Evolutionary conservation across 352 stramenopile species (phyloP).

Genomic region (Pythium chondricola): DNA sequence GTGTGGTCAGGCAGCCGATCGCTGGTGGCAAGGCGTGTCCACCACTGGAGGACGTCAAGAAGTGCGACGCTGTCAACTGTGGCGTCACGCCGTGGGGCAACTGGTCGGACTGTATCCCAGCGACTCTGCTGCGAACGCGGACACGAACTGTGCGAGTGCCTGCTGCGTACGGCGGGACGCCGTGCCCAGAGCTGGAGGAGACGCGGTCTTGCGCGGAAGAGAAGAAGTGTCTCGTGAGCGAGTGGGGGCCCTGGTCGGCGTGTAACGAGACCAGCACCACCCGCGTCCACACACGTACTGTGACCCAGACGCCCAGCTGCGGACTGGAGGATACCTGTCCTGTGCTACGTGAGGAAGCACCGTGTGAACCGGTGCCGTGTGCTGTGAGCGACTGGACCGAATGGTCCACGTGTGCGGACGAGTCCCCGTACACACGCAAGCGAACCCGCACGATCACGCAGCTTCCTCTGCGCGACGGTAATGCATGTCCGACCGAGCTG

Average conservation of each 20-base stretch:
- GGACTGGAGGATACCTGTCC: slow-evolving; percentile 27
- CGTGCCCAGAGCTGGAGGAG: slow-evolving; percentile 37
- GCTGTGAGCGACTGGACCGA: slow-evolving; percentile 38
- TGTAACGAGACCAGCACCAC: slow-evolving; percentile 28
- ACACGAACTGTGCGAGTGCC: slow-evolving; percentile 33
- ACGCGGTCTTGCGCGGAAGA: slow-evolving; percentile 30
- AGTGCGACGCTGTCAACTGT: slow-evolving; percentile 47
- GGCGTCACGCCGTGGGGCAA: slow-evolving; percentile 39
- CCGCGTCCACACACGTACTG: slow-evolving; percentile 34
- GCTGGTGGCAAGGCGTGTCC: slow-evolving; percentile 40
- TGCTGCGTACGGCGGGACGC: slow-evolving; percentile 24
- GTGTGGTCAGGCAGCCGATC: slow-evolving; percentile 16
- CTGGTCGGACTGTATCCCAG: slow-evolving; percentile 36
- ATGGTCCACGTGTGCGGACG: slow-evolving; percentile 36
- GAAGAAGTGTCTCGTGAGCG: slow-evolving; percentile 43
- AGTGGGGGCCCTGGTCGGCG: slow-evolving; percentile 42
- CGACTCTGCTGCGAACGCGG: slow-evolving; percentile 27
- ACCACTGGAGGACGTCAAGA: slow-evolving; percentile 27
- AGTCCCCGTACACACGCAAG: slow-evolving; percentile 33
- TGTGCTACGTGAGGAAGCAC: slow-evolving; percentile 26
- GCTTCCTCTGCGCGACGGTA: slow-evolving; percentile 28
- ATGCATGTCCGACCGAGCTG: slow-evolving; percentile 28
- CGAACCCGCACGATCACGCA: slow-evolving; percentile 33
- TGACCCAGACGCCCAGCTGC: slow-evolving; percentile 29
- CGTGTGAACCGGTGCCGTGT: slow-evolving; percentile 46